A percentile compares a stretch with the other conserved stretches of the same genome.
Conservation (phyloP, 1,284 basidiomycete genomes). For the Omphalotus olearius region DNA sequence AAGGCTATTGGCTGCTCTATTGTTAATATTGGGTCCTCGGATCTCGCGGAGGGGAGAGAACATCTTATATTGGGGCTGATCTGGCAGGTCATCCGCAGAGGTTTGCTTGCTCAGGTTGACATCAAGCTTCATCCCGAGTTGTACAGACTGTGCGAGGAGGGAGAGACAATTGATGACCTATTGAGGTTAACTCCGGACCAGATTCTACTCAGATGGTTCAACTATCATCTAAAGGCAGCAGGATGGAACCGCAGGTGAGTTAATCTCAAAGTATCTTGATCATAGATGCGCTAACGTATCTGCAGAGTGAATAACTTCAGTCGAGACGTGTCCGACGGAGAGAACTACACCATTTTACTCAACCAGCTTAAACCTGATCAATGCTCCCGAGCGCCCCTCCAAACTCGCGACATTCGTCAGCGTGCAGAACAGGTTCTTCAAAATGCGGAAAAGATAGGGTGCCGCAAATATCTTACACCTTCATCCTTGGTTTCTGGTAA, state of each 20-base stretch:
- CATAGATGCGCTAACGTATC: not conserved
- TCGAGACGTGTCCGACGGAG: slow-evolving; percentile 91
- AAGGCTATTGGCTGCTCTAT: slow-evolving; percentile 98
- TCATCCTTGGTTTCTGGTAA: slow-evolving; percentile 92
- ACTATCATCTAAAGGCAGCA: slow-evolving; percentile 96
- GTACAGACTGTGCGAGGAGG: slow-evolving; percentile 94
- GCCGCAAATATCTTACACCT: slow-evolving; percentile 93
- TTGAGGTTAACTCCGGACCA: slow-evolving; percentile 94
- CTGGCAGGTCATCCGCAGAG: slow-evolving; percentile 97
- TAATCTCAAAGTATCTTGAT: not conserved
- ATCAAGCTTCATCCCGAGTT: slow-evolving; percentile 98
- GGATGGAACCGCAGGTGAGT: slow-evolving; percentile 80
- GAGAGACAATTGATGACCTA: slow-evolving; percentile 94
- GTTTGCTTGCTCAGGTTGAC: slow-evolving; percentile 92
- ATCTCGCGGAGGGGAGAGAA: slow-evolving; percentile 91
- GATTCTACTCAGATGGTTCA: slow-evolving; percentile 96
- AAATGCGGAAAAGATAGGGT: slow-evolving; percentile 92
- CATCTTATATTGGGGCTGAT: slow-evolving; percentile 98
- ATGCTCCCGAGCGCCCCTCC: slow-evolving; percentile 90
- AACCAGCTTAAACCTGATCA: slow-evolving; percentile 93
- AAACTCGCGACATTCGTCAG: slow-evolving; percentile 77
- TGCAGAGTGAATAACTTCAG: slow-evolving; percentile 94
- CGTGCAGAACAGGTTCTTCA: slow-evolving; percentile 92
- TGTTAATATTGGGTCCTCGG: slow-evolving; percentile 95
- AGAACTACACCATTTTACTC: slow-evolving; percentile 95